Percentiles rank a stretch among this genome's conserved stretches.
These are phyloP conservation scores for Serendipita sp. DNA, from an alignment of 768 basidiomycete genomes.

Conservation along the genomic window DNA sequence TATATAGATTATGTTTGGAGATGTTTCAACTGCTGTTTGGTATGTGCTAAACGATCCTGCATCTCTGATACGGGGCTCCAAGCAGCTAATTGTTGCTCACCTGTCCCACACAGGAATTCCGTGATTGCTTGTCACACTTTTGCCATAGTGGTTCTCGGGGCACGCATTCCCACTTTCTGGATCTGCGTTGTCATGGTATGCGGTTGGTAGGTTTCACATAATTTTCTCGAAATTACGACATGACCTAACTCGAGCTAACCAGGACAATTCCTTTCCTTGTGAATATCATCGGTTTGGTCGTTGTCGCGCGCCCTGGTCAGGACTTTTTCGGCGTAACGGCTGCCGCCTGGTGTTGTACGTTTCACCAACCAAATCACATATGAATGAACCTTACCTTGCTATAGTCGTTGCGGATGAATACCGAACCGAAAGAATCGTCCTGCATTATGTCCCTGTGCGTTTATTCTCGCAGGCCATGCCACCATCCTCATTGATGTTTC, in stretches of 20 bases:
- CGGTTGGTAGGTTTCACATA: conserved; percentile 4
- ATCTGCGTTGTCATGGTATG: neutral
- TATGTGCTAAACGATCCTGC: neutral
- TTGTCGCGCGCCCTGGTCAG: neutral
- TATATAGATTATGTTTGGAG: neutral
- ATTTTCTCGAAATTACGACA: neutral
- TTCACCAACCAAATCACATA: neutral
- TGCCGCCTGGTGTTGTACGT: neutral
- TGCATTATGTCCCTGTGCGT: conserved; percentile 1
- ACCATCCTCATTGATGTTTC: neutral
- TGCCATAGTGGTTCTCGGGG: neutral
- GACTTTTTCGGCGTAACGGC: neutral
- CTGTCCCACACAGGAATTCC: neutral
- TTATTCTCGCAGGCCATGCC: neutral
- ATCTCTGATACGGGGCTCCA: no score
- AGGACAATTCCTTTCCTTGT: neutral
- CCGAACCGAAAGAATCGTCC: neutral
- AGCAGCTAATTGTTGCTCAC: no score
- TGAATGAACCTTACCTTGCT: neutral
- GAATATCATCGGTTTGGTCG: neutral
- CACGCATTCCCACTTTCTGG: neutral
- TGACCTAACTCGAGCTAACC: neutral
- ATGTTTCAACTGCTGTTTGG: neutral
- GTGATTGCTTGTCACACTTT: conserved; percentile 2
- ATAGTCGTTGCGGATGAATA: neutral